Conservation (phyloP, 2,329 filamentous ascomycete genomes). For the Paecilomyces niveus region DNA sequence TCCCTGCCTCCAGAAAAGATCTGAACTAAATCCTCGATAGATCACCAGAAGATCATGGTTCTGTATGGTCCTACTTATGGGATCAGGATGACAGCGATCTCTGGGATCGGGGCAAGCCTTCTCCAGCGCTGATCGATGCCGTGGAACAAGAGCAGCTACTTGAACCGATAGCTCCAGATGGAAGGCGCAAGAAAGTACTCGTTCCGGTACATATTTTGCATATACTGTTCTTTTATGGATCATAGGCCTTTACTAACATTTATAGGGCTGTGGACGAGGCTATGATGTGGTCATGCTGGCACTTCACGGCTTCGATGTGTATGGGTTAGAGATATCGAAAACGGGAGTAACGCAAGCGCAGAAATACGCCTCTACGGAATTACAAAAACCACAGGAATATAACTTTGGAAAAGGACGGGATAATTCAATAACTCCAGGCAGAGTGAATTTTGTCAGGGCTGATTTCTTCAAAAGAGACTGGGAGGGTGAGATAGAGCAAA, state of each 20-base stretch:
- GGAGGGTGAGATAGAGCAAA: conserved; percentile 26
- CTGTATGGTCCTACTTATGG: conserved; percentile 16
- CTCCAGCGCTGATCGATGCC: conserved; percentile 21
- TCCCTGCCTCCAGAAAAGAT: no score
- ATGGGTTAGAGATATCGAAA: conserved; percentile 22
- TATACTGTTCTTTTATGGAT: not conserved
- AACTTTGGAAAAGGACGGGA: conserved; percentile 10
- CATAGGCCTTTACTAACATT: not conserved
- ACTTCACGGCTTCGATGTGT: conserved; percentile 23
- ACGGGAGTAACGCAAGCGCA: conserved; percentile 16
- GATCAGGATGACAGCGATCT: conserved; percentile 18
- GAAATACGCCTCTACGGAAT: conserved; percentile 12
- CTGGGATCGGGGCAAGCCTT: conserved; percentile 25
- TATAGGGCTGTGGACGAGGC: conserved; percentile 25
- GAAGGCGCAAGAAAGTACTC: conserved; percentile 17
- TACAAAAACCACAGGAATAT: conserved; percentile 9
- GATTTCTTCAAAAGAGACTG: conserved; percentile 63
- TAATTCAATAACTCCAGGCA: conserved; percentile 29
- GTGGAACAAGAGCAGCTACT: conserved; percentile 16
- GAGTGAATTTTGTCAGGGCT: conserved; percentile 49
- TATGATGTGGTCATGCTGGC: conserved; percentile 27
- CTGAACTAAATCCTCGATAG: not conserved
- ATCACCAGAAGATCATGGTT: not conserved
- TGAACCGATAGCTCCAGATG: conserved; percentile 10
- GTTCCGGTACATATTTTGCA: conserved; percentile 16